A percentile compares a stretch with the other conserved stretches of the same genome.
phyloP scores from a whole-genome alignment of 331 rosid species.

The Cydonia oblonga region DNA sequence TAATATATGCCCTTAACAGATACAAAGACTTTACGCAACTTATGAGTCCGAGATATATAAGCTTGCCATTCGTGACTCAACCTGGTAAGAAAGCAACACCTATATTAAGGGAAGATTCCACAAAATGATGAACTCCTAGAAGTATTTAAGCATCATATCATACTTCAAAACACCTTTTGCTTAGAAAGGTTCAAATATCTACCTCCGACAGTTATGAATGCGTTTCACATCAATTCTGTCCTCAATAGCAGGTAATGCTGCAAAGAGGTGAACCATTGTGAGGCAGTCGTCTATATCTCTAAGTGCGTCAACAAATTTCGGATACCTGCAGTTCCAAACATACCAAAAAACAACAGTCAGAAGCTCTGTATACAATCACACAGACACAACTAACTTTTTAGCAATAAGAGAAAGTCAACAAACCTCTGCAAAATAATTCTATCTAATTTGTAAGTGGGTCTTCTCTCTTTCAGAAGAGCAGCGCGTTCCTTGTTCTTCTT shows the following conservation, averaged over 20 bases:
- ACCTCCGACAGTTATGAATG: slow-evolving; percentile 67
- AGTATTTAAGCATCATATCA: background rate
- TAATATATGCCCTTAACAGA: slow-evolving; percentile 87
- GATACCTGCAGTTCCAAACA: slow-evolving; percentile 47
- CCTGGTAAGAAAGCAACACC: slow-evolving; percentile 18
- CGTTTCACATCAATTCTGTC: slow-evolving; percentile 57
- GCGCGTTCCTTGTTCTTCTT: slow-evolving; percentile 75
- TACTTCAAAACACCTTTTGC: too few relatives aligned
- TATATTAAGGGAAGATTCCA: background rate
- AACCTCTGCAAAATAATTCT: slow-evolving; percentile 73
- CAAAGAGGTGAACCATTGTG: slow-evolving; percentile 82
- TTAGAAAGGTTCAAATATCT: background rate
- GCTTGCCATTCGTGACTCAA: slow-evolving; percentile 95
- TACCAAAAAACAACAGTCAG: background rate
- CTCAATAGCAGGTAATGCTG: slow-evolving; percentile 67
- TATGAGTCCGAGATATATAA: slow-evolving; percentile 63
- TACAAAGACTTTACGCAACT: slow-evolving; percentile 63
- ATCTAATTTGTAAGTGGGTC: slow-evolving; percentile 54
- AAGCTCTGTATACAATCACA: background rate
- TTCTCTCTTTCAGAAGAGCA: slow-evolving; percentile 27
- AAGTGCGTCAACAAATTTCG: slow-evolving; percentile 74
- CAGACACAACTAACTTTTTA: background rate
- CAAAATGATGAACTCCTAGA: background rate
- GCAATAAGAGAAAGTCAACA: background rate
- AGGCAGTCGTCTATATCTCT: slow-evolving; percentile 92